Evolutionary conservation across 2,329 filamentous ascomycete genomes (phyloP), one percentile per base, ranked within the genome.

Genomic region (Aciculosporium take): DNA sequence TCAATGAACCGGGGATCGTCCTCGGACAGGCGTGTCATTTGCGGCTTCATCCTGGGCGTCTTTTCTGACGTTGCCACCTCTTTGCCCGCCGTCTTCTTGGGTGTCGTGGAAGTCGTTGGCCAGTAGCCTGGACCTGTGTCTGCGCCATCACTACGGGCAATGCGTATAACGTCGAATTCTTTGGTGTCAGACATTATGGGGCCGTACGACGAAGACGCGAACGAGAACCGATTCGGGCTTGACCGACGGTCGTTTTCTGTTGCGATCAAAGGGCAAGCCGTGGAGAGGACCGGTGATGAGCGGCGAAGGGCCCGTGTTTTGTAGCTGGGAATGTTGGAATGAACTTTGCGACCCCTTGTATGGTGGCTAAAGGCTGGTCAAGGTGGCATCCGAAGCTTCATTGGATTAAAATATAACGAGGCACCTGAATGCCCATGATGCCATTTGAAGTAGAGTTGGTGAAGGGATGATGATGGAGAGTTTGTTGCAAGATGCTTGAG

Each of bases 71-170:
- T 25, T 15, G 48, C 36, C 5, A 49, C 46, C 20, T 64, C 60
- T 46, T 64, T 64, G 21, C 51, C 54, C 5, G 56, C 44, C 47
- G 66, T 64, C 0, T 67, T 65, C 0, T 33, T 41, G 17, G 57
- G 39, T 23, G 54, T 46, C 3, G 54, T 41, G 38, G 54, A 35
- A 21, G 48, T 53, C 44, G 59, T 44, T 6, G 63, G 62, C 65
- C 65, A 67, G 49, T 67, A 67, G 8, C 63, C 65, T 0, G 63
- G 63, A 2, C 65, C 65, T 7, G 57, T 61, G 39, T 68, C 65
- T 33, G 57, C 56, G 15, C 67, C 67, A 54, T 71, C 67, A 48
- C 63, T 68, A 39, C 67, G 62, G 5, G 57, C 58, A 31, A 70
- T 57, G 39, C 57, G 55, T 18, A 69, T 53, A 18, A 64, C 52